Conservation (phyloP, 257 asterid genomes). For the Rehmannia glutinosa region DNA sequence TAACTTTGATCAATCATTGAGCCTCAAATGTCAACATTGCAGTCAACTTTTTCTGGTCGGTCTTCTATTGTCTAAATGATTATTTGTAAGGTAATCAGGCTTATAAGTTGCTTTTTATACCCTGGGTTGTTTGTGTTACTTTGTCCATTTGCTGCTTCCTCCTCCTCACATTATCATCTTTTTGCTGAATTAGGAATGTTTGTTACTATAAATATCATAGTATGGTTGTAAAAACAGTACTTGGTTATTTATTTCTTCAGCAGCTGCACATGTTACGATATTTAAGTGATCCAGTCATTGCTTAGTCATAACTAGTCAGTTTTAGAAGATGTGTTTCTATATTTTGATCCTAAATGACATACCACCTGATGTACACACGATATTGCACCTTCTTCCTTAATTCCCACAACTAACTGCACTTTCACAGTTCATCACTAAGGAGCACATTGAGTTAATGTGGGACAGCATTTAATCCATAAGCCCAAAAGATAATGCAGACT, state of each 20-base stretch:
- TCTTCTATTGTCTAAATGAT: neutral
- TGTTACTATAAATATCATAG: neutral
- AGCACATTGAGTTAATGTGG: too few relatives aligned
- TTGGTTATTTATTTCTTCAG: neutral
- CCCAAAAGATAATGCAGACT: neutral
- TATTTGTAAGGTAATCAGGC: too few relatives aligned
- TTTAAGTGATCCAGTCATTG: neutral
- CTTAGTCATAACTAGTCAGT: neutral
- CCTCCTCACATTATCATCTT: neutral
- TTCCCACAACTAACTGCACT: neutral
- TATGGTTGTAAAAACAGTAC: neutral
- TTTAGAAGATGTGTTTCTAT: neutral
- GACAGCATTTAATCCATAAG: neutral
- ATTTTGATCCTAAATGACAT: neutral
- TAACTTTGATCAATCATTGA: too few relatives aligned
- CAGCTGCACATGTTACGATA: neutral
- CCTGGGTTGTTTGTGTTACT: too few relatives aligned
- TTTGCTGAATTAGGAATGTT: neutral
- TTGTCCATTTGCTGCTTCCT: too few relatives aligned
- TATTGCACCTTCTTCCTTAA: neutral
- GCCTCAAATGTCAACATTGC: neutral
- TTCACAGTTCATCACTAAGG: too few relatives aligned
- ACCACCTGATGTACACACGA: too few relatives aligned
- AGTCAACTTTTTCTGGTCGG: neutral
- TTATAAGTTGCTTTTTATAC: too few relatives aligned